Evolutionary conservation across 2,329 filamentous ascomycete genomes (phyloP).

Genomic region (Erysiphe neolycopersici): DNA sequence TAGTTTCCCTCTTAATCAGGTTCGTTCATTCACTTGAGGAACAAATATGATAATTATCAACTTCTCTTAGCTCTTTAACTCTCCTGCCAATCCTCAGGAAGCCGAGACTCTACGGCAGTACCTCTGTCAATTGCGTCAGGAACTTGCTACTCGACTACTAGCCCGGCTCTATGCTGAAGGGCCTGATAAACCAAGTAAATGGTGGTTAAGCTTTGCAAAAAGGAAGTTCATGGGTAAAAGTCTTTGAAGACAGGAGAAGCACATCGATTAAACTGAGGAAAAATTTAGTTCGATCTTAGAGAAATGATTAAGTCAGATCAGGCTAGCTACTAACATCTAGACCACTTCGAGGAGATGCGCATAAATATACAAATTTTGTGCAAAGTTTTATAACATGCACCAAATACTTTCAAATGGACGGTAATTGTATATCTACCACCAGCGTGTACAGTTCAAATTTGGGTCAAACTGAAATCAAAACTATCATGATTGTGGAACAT

Average conservation of each 20-base stretch:
- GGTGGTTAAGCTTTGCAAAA: slow-evolving; percentile 98
- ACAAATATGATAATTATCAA: not conserved
- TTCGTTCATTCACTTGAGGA: slow-evolving; percentile 12
- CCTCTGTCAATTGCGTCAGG: slow-evolving; percentile 76
- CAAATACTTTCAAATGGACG: too few relatives aligned
- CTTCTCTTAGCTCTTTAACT: slow-evolving; percentile 49
- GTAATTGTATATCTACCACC: too few relatives aligned
- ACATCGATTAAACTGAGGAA: too few relatives aligned
- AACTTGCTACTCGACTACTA: slow-evolving; percentile 59
- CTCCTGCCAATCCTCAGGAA: slow-evolving; percentile 64
- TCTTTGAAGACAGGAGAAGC: slow-evolving; percentile 15
- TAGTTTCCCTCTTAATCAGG: slow-evolving; percentile 77
- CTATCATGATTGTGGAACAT: too few relatives aligned
- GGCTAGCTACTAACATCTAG: too few relatives aligned
- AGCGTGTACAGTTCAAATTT: too few relatives aligned
- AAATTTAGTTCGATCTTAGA: too few relatives aligned
- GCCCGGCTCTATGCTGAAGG: slow-evolving; percentile 68
- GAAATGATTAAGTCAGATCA: too few relatives aligned
- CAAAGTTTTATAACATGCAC: too few relatives aligned
- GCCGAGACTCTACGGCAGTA: slow-evolving; percentile 76
- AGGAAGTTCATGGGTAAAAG: slow-evolving; percentile 98
- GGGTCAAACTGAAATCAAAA: too few relatives aligned
- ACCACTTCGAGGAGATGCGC: too few relatives aligned
- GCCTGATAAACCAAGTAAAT: slow-evolving; percentile 49
- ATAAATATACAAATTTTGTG: too few relatives aligned